phyloP scores from a whole-genome alignment of 805 yeast species.

The Kurtzmaniella cleridarum region DNA sequence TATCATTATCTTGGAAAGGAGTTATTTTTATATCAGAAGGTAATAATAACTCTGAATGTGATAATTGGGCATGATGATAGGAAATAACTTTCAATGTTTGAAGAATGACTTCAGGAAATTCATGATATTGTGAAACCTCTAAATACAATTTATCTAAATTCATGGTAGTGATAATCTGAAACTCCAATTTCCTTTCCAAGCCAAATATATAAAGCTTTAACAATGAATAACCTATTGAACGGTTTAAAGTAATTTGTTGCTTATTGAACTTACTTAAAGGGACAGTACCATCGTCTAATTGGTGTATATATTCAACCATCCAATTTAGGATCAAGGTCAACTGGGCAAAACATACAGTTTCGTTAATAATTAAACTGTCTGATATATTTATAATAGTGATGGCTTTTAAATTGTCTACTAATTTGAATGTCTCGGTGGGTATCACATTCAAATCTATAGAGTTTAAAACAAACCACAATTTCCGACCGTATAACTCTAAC shows the following conservation, averaged over 20 bases:
- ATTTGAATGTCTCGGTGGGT: conserved; percentile 3
- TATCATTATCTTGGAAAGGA: conserved; percentile 15
- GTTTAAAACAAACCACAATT: conserved; percentile 24
- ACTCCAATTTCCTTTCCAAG: conserved; percentile 11
- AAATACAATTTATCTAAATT: conserved; percentile 10
- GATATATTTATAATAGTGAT: conserved; percentile 25
- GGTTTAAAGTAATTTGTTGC: conserved; percentile 7
- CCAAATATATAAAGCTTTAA: conserved; percentile 21
- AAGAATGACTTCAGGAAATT: conserved; percentile 11
- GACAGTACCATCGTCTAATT: conserved; percentile 2
- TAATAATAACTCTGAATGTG: conserved; percentile 3
- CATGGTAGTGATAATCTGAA: conserved; percentile 8
- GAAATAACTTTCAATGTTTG: conserved; percentile 20
- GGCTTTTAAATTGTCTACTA: conserved; percentile 21
- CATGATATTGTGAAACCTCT: neutral
- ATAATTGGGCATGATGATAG: conserved; percentile 11
- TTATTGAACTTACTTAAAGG: neutral
- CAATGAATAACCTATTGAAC: conserved; percentile 17
- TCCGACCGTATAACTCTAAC: conserved; percentile 26
- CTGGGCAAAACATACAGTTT: conserved; percentile 19
- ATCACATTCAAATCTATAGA: conserved; percentile 4
- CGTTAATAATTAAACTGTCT: conserved; percentile 21
- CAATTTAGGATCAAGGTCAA: conserved; percentile 21
- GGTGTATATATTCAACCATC: conserved; percentile 16
- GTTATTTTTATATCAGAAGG: conserved; percentile 1